These are phyloP conservation scores for Novymonas esmeraldas DNA, from an alignment of 208 protist genomes.

Conservation along the genomic window DNA sequence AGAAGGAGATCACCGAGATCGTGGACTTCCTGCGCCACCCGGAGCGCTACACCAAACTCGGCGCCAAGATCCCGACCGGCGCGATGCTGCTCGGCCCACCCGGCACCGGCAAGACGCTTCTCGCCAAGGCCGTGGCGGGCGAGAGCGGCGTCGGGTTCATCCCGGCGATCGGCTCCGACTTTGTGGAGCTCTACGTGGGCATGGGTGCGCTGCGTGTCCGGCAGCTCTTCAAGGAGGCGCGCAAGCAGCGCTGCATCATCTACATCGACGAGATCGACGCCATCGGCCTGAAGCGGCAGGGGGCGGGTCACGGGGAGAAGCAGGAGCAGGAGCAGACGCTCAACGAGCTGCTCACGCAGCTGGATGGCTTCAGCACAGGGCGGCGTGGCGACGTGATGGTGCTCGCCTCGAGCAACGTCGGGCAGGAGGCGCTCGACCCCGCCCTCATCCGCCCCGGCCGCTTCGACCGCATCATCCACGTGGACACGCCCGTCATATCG, in stretches of 20 bases:
- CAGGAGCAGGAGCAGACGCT: slow-evolving; percentile 97
- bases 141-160: slow-evolving; percentile 94
- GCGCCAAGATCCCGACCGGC: slow-evolving; percentile 85
- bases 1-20: slow-evolving; percentile 97
- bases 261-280: slow-evolving; percentile 99
- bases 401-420: slow-evolving; percentile 96
- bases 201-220: slow-evolving; percentile 94
- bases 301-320: slow-evolving; percentile 72
- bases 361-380: slow-evolving; percentile 94
- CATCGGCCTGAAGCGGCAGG: slow-evolving; percentile 87
- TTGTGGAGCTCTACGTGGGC: slow-evolving; percentile 97
- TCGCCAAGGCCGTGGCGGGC: slow-evolving; percentile 93
- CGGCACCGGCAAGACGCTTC: slow-evolving; percentile 95
- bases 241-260: slow-evolving; percentile 95
- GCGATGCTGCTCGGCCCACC: slow-evolving; percentile 92
- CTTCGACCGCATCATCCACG: slow-evolving; percentile 95
- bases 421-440: slow-evolving; percentile 90
- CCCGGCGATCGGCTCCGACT: slow-evolving; percentile 93
- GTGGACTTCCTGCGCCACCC: slow-evolving; percentile 95
- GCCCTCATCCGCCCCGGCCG: slow-evolving; percentile 92
- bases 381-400: slow-evolving; percentile 90
- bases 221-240: slow-evolving; percentile 94
- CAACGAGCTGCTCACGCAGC: slow-evolving; percentile 97
- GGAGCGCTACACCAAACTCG: slow-evolving; percentile 73
- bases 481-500: slow-evolving; percentile 92